These are phyloP conservation scores for Conticribra guillardii DNA, from an alignment of 108 stramenopile species.

Conservation along the genomic window DNA sequence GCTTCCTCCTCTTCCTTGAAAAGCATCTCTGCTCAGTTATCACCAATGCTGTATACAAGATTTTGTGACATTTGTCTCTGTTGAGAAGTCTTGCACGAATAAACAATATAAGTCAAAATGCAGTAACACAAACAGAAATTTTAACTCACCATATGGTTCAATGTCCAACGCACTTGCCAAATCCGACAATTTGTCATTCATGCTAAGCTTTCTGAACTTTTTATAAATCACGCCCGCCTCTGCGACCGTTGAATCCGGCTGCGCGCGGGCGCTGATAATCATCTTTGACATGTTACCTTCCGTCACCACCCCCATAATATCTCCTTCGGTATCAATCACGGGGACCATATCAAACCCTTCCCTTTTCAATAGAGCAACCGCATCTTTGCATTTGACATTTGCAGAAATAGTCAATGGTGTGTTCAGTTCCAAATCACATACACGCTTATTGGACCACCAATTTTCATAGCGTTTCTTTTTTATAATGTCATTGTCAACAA, in stretches of 20 bases:
- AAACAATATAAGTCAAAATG: background rate
- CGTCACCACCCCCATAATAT: conserved; percentile 92
- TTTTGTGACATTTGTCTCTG: background rate
- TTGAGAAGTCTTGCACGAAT: background rate
- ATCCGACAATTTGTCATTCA: conserved; percentile 75
- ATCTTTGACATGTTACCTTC: conserved; percentile 84
- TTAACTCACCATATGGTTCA: conserved; percentile 75
- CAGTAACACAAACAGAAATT: background rate
- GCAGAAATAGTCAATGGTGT: conserved; percentile 90
- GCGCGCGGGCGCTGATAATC: conserved; percentile 71
- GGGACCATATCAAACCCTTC: conserved; percentile 97
- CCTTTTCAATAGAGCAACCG: conserved; percentile 79
- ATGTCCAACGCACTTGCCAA: conserved; percentile 88
- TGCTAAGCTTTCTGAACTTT: conserved; percentile 79
- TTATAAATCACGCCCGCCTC: conserved; percentile 90
- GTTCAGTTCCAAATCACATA: conserved; percentile 80
- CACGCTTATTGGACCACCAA: conserved; percentile 80
- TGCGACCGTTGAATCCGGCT: conserved; percentile 70
- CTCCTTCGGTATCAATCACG: conserved; percentile 75
- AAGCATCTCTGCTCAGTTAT: conserved; percentile 86
- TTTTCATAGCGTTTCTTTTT: conserved; percentile 57
- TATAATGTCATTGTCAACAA: conserved; percentile 80
- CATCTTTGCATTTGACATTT: conserved; percentile 85
- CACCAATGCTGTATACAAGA: conserved; percentile 61
- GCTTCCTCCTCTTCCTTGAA: conserved; percentile 52